Evolutionary conservation across 2,329 filamentous ascomycete species (phyloP).

Genomic region (Nemania diffusa): DNA sequence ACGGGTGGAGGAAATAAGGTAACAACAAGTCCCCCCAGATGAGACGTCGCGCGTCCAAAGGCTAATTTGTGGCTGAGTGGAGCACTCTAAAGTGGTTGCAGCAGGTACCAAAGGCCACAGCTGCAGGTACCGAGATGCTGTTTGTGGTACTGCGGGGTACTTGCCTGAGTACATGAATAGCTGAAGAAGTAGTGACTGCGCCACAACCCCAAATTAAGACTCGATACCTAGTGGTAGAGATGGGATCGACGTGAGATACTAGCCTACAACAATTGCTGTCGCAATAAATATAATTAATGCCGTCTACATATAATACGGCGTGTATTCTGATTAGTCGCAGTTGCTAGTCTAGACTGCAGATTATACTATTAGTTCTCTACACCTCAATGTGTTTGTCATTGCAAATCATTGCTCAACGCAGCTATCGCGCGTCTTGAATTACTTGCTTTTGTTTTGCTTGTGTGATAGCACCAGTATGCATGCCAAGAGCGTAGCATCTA

Average conservation of each 20-base stretch:
- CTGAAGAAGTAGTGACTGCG: not conserved
- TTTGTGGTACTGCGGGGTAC: not conserved
- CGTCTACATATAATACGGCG: too few species aligned
- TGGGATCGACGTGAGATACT: too few species aligned
- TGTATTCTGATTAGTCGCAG: too few species aligned
- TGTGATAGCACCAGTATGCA: not conserved
- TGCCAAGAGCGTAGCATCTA: not conserved
- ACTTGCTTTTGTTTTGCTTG: not conserved
- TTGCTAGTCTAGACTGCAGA: too few species aligned
- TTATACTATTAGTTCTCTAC: not conserved
- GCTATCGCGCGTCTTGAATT: not conserved
- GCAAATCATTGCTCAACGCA: not conserved
- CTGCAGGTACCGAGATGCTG: not conserved
- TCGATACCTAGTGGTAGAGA: too few species aligned
- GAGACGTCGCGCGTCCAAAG: conserved; percentile 3
- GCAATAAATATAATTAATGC: too few species aligned
- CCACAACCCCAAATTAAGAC: not conserved
- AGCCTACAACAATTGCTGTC: too few species aligned
- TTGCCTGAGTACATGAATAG: not conserved
- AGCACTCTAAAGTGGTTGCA: not conserved
- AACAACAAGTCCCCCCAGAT: not conserved
- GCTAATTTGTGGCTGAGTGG: conserved; percentile 20
- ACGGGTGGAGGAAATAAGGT: conserved; percentile 8
- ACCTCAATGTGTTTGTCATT: not conserved
- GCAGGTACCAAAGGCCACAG: not conserved